phyloP scores from a whole-genome alignment of 148 eudicot species.

The Chenopodium suecicum region DNA sequence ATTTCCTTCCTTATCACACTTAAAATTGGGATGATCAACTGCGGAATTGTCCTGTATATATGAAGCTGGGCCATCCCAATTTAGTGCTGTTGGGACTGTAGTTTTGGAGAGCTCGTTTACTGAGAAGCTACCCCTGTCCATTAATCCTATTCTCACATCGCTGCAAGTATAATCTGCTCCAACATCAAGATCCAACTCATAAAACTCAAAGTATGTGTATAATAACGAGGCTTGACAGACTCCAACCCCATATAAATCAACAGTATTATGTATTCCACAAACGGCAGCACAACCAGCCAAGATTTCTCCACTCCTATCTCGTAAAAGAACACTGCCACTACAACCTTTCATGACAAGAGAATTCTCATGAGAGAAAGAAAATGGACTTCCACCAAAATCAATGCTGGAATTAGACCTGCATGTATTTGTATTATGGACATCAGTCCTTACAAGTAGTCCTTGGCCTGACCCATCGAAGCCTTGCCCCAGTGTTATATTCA shows the following conservation, averaged over 20 bases:
- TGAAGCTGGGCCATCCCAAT: no score
- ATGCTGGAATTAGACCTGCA: not conserved
- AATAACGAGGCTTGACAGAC: conserved; percentile 33
- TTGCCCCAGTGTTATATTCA: no score
- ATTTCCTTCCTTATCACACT: no score
- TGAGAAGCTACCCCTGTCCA: no score
- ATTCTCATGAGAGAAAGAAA: conserved; percentile 8
- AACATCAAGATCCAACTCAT: not conserved
- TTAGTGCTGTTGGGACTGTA: no score
- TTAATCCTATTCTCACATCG: not conserved
- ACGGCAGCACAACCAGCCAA: conserved; percentile 32
- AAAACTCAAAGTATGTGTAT: conserved; percentile 8
- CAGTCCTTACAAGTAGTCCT: no score
- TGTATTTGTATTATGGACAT: no score
- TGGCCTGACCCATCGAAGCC: no score
- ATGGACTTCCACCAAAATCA: conserved; percentile 17
- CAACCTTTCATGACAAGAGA: conserved; percentile 30
- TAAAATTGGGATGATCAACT: no score
- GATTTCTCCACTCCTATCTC: not conserved
- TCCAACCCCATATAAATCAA: conserved; percentile 30
- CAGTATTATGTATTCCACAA: conserved; percentile 18
- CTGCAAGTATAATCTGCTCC: not conserved
- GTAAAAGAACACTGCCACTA: conserved; percentile 18
- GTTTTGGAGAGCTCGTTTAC: not conserved
- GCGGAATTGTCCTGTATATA: no score